Base-by-base conservation (phyloP, 2,329 filamentous ascomycete species). In the Shiraia sp. region DNA sequence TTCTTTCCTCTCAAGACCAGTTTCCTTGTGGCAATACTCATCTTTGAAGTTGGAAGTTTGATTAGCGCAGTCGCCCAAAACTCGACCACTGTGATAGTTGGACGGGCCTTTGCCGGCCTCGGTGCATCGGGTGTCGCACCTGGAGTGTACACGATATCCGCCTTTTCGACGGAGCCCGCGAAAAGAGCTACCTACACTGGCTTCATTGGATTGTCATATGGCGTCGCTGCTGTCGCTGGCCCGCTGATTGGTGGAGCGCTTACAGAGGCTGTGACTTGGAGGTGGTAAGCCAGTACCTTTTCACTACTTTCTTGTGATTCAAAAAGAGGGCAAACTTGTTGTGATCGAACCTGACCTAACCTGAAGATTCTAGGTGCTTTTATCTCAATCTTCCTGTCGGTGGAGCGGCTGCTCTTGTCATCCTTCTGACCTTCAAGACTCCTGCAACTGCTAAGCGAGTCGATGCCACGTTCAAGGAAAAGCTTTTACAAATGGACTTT, bases 41-140 rank as follows among this genome's bases (percentile, higher is more conserved):
- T 81, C 44, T 83, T 84, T 49, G 78, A 81, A 53, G 10, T 82
- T 7, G 80, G 80, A 2, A 80, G 77, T 1, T 51, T 77, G 8
- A 57, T 83, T 10, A 81, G 79, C 51, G 80, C 33, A 57, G 62
- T 69, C 1, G 64, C 70, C 1, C 61, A 59, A 10, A 68, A 60
- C 35, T 66, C 61, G 4, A 58, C 56, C 6, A 63, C 63, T 2
- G 52, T 74, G 15, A 71, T 73, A 29, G 55, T 72, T 26, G 70
- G 71, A 9, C 48, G 71, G 14, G 66, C 68, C 0, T 66, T 74
- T 26, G 59, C 66, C 24, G 72, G 71, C 23, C 37, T 65, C 9
- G 70, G 72, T 14, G 62, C 56, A 10, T 65, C 65, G 8, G 71
- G 72, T 3, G 60, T 73, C 19, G 42, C 43, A n/a, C 40, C 51